Conservation (phyloP, 257 asterid genomes). For the Rauvolfia tetraphylla region DNA sequence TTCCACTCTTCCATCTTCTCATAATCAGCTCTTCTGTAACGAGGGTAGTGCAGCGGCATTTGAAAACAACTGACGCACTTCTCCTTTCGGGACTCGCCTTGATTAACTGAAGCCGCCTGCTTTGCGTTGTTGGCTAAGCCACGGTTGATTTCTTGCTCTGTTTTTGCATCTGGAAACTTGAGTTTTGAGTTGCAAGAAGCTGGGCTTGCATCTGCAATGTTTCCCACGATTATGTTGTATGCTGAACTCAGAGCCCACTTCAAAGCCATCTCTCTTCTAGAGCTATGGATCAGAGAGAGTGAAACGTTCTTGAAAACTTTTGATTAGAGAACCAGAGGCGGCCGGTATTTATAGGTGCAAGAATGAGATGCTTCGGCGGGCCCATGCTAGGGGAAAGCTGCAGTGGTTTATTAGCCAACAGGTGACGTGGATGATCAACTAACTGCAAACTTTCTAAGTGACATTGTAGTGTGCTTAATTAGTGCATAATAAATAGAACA, state of each 20-base stretch:
- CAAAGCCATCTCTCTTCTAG: conserved; percentile 9
- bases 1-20: conserved; percentile 48
- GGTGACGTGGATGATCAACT: too few species aligned
- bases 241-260: conserved; percentile 15
- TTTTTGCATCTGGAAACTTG: neutral
- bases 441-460: too few species aligned
- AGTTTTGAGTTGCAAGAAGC: neutral
- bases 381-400: neutral
- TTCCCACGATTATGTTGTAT: conserved; percentile 12
- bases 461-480: too few species aligned
- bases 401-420: neutral
- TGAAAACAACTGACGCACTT: neutral
- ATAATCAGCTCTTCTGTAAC: conserved; percentile 24
- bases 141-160: neutral
- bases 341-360: neutral
- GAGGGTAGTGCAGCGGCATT: conserved; percentile 35
- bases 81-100: neutral
- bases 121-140: too few species aligned
- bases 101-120: neutral
- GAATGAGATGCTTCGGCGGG: neutral
- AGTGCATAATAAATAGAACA: too few species aligned
- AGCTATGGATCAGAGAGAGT: neutral
- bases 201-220: neutral
- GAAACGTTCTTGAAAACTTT: neutral
- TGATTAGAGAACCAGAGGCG: neutral